Conservation (phyloP, 352 stramenopile species). For the Phytophthora sansomeana region DNA sequence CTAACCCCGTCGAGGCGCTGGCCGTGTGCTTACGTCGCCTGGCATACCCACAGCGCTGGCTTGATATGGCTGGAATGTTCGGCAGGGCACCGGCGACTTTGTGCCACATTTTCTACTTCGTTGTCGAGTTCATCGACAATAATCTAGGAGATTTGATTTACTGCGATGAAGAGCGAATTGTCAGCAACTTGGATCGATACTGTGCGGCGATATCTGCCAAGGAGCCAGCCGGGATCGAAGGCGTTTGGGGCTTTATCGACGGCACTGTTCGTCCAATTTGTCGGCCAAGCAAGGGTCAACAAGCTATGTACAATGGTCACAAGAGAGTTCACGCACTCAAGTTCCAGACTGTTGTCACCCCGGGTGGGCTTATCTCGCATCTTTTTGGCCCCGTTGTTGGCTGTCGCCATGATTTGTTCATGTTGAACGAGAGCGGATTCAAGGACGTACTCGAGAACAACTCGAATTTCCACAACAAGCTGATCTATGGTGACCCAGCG, state of each 20-base stretch:
- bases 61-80: conserved; percentile 24
- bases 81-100: conserved; percentile 9
- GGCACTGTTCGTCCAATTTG: conserved; percentile 19
- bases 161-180: conserved; percentile 2
- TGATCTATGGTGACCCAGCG: conserved; percentile 9
- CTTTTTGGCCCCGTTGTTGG: conserved; percentile 10
- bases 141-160: conserved; percentile 14
- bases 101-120: conserved; percentile 23
- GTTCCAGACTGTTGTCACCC: conserved; percentile 9
- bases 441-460: conserved; percentile 1
- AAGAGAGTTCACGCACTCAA: conserved; percentile 18
- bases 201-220: conserved; percentile 9
- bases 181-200: conserved; percentile 13
- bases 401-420: conserved; percentile 12
- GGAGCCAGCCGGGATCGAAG: not conserved
- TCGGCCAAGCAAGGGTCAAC: conserved; percentile 9
- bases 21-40: conserved; percentile 1
- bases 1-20: conserved; percentile 1
- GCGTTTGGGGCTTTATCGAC: conserved; percentile 21
- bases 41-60: conserved; percentile 9
- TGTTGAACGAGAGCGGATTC: conserved; percentile 18
- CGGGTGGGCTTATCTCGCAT: conserved; percentile 10
- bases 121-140: conserved; percentile 10
- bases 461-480: conserved; percentile 9
- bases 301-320: conserved; percentile 17